Conservation (phyloP, 2,329 filamentous ascomycete genomes). For the Colletotrichum simmondsii region DNA sequence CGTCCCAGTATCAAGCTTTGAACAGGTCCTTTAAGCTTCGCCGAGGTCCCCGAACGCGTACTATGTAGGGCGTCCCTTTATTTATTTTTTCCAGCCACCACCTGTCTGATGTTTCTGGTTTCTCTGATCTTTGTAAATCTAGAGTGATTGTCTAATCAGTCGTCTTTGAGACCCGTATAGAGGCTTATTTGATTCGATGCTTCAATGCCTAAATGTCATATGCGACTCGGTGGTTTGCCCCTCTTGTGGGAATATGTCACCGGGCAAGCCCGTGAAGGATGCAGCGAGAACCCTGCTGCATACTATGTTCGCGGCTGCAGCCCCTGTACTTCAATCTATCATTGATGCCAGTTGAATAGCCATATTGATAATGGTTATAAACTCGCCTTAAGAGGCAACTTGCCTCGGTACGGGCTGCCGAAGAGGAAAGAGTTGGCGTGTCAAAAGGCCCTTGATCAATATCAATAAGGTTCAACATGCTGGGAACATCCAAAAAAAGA, state of each 20-base stretch:
- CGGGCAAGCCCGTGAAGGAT: background rate
- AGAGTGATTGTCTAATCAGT: background rate
- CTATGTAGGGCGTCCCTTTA: background rate
- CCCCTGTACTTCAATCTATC: background rate
- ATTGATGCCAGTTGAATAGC: background rate
- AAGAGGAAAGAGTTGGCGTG: background rate
- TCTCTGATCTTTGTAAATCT: background rate
- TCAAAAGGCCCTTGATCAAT: background rate
- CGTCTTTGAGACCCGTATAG: background rate
- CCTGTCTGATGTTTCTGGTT: background rate
- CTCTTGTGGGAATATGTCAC: background rate
- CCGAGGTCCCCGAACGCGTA: constrained; percentile 8
- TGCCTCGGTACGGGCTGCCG: background rate
- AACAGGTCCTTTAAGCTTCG: background rate
- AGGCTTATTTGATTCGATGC: background rate
- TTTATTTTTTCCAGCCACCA: background rate
- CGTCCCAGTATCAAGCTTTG: background rate
- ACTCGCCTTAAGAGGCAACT: background rate
- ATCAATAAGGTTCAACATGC: background rate
- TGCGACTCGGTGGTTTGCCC: background rate
- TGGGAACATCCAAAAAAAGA: background rate
- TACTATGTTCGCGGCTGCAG: background rate
- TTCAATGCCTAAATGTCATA: background rate
- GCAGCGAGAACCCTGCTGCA: background rate
- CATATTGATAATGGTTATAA: background rate